phyloP scores from a whole-genome alignment of 805 yeast genomes.

The Barnettozyma californica region DNA sequence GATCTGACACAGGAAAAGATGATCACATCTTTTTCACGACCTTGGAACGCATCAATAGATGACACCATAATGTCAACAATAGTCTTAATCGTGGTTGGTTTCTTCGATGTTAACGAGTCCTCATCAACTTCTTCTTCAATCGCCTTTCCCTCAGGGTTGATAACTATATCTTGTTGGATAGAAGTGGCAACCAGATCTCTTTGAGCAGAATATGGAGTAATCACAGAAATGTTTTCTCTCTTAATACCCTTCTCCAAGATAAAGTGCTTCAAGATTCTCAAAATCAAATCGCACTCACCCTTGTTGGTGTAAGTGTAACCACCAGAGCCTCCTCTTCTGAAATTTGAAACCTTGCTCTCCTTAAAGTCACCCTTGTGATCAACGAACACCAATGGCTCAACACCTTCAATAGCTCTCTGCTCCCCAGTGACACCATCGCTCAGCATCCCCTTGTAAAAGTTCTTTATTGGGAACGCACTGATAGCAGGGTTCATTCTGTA shows the following conservation, averaged over 20 bases:
- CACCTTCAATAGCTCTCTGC: conserved; percentile 41
- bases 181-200: conserved; percentile 53
- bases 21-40: conserved; percentile 76
- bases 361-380: conserved; percentile 44
- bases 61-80: conserved; percentile 43
- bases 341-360: conserved; percentile 46
- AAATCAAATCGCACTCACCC: conserved; percentile 46
- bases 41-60: conserved; percentile 85
- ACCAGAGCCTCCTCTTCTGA: conserved; percentile 34
- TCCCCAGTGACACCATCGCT: conserved; percentile 54
- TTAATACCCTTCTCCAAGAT: conserved; percentile 49
- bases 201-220: conserved; percentile 76
- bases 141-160: conserved; percentile 48
- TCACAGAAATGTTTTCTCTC: conserved; percentile 52
- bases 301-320: conserved; percentile 57
- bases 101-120: conserved; percentile 29
- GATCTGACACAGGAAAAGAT: conserved; percentile 73
- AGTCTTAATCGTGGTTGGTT: conserved; percentile 24
- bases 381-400: conserved; percentile 57
- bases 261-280: conserved; percentile 43
- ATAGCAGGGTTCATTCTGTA: conserved; percentile 65
- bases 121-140: conserved; percentile 52
- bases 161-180: conserved; percentile 43
- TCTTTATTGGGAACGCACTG: conserved; percentile 51
- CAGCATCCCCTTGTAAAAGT: conserved; percentile 45